phyloP scores from a whole-genome alignment of 352 stramenopile genomes.

The Pythium plurisporium region DNA sequence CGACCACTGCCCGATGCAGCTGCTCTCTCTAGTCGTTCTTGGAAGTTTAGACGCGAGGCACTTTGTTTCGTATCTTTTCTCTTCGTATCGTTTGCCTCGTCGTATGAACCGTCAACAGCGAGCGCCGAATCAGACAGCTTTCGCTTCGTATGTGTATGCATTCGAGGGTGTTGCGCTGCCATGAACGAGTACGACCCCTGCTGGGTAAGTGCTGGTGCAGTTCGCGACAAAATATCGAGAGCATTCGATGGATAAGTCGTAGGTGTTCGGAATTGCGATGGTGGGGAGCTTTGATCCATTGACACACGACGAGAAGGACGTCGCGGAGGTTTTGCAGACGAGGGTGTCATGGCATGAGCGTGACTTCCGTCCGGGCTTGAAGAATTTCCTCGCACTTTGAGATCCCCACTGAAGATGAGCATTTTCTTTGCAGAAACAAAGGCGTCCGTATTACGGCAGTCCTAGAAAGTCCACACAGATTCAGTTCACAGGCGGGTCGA shows the following conservation, averaged over 20 bases:
- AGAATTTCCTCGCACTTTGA: conserved; percentile 2
- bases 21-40: conserved; percentile 34
- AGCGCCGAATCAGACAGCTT: conserved; percentile 9
- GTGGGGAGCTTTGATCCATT: conserved; percentile 16
- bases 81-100: background rate
- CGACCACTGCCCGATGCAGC: background rate
- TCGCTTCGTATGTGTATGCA: conserved; percentile 9
- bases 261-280: conserved; percentile 7
- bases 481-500: background rate
- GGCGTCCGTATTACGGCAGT: conserved; percentile 62
- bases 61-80: background rate
- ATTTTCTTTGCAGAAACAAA: conserved; percentile 71
- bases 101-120: background rate
- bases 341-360: conserved; percentile 2
- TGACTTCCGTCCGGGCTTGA: conserved; percentile 13
- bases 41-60: conserved; percentile 26
- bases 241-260: conserved; percentile 20
- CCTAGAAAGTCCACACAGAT: too few species aligned
- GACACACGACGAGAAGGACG: conserved; percentile 22
- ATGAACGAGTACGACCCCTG: background rate
- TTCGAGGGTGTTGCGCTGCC: background rate
- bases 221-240: conserved; percentile 57
- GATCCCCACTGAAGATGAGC: conserved; percentile 38
- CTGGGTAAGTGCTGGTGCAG: conserved; percentile 31
- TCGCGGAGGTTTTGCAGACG: conserved; percentile 16